Conservation (phyloP, 2,329 filamentous ascomycete species). For the Phaeosphaeriaceae sp. region DNA sequence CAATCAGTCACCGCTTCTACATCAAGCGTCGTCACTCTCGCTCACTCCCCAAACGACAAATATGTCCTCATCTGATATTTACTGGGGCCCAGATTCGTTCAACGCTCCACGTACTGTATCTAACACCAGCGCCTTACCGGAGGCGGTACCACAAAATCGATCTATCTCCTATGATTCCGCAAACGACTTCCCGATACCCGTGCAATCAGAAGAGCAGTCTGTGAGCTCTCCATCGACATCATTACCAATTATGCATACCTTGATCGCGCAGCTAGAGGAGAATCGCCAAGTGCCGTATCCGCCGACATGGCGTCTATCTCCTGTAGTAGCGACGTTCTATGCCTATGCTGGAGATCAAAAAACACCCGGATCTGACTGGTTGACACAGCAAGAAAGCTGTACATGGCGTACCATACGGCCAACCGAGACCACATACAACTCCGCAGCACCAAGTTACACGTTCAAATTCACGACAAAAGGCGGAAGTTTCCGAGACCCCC, state of each 20-base stretch:
- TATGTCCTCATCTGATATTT: constrained; percentile 15
- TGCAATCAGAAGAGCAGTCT: constrained; percentile 9
- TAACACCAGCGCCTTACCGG: constrained; percentile 20
- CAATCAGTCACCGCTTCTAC: constrained; percentile 13
- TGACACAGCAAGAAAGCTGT: constrained; percentile 28
- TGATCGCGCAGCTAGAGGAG: constrained; percentile 15
- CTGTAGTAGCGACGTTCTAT: constrained; percentile 30
- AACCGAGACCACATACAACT: constrained; percentile 16
- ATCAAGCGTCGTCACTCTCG: constrained; percentile 19
- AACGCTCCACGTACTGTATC: constrained; percentile 4
- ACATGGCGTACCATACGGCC: constrained; percentile 32
- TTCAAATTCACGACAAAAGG: constrained; percentile 35
- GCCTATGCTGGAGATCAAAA: constrained; percentile 15
- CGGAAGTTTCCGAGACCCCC: constrained; percentile 33
- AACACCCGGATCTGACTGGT: constrained; percentile 27
- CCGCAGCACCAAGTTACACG: constrained; percentile 22
- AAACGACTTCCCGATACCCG: constrained; percentile 18
- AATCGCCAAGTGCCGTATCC: constrained; percentile 41
- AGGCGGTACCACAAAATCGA: constrained; percentile 13
- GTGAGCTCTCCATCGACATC: constrained; percentile 3
- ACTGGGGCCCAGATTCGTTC: constrained; percentile 26
- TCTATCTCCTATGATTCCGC: constrained; percentile 6
- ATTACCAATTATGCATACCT: constrained; percentile 26
- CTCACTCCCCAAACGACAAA: constrained; percentile 9
- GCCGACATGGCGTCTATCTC: constrained; percentile 37